A percentile compares a stretch with the other conserved stretches of the same genome.
These are phyloP conservation scores for Ganoderma multipileum DNA, from an alignment of 1,284 basidiomycete species.

Conservation along the genomic window DNA sequence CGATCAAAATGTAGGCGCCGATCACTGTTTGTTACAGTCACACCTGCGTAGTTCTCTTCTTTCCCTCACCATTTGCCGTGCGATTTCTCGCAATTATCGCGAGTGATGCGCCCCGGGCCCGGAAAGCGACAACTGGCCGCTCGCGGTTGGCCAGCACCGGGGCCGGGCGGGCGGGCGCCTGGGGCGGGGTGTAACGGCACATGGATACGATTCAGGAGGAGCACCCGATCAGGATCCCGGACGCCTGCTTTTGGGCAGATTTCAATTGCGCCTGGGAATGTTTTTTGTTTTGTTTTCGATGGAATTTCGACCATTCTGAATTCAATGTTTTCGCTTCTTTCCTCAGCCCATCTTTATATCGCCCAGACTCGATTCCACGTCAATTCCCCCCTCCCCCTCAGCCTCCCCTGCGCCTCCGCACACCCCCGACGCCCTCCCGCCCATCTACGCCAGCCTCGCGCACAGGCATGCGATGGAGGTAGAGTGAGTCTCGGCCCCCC, in stretches of 20 bases:
- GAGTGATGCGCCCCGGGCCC: background rate
- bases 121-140: background rate
- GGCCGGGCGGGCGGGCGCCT: conserved; percentile 12
- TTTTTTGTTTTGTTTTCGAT: conserved; percentile 43
- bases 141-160: background rate
- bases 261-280: conserved; percentile 42
- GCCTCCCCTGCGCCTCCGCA: conserved; percentile 28
- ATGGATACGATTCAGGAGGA: conserved; percentile 33
- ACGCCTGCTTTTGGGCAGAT: conserved; percentile 32
- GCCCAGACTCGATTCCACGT: conserved; percentile 36
- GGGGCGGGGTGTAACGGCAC: conserved; percentile 17
- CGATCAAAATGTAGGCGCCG: conserved; percentile 25
- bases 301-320: conserved; percentile 41
- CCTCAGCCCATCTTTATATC: conserved; percentile 40
- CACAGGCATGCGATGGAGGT: conserved; percentile 29
- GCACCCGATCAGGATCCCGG: conserved; percentile 33
- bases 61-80: background rate
- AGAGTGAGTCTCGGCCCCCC: conserved; percentile 25
- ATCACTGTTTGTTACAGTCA: conserved; percentile 14
- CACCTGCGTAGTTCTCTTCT: background rate
- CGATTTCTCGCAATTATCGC: background rate
- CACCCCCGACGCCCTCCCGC: conserved; percentile 9
- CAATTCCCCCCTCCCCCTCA: conserved; percentile 32
- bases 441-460: conserved; percentile 1
- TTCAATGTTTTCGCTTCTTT: conserved; percentile 46